These are phyloP conservation scores for Chlamydomonas sphaeroides DNA, from an alignment of 139 green algal genomes.

Conservation along the genomic window DNA sequence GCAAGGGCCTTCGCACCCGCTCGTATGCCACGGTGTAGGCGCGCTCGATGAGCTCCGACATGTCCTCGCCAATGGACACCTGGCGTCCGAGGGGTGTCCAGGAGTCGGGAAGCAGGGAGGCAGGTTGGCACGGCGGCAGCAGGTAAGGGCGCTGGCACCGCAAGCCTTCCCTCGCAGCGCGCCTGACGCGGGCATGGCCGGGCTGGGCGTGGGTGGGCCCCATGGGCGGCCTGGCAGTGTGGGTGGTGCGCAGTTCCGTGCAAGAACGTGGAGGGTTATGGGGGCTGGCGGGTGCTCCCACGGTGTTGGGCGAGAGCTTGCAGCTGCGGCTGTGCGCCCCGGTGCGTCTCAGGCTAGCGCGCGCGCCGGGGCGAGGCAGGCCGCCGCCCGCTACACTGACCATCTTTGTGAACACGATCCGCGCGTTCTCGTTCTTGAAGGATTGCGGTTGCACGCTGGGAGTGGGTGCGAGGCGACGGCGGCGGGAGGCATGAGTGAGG, in stretches of 20 bases:
- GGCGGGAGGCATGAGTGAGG: too few species aligned
- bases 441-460: constrained; percentile 17
- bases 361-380: too few species aligned
- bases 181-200: background rate
- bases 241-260: too few species aligned
- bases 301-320: too few species aligned
- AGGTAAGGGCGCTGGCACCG: background rate
- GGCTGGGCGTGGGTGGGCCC: too few species aligned
- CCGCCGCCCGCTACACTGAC: background rate
- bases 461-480: too few species aligned
- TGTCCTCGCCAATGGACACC: constrained; percentile 38
- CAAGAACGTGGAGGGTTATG: too few species aligned
- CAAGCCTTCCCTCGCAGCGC: background rate
- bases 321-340: too few species aligned
- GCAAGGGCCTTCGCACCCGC: constrained; percentile 28
- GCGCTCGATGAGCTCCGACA: constrained; percentile 30
- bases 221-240: too few species aligned
- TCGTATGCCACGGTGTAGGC: constrained; percentile 18
- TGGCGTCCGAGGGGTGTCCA: background rate
- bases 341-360: too few species aligned
- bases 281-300: too few species aligned
- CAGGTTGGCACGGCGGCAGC: background rate
- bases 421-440: constrained; percentile 35
- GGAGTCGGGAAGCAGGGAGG: background rate
- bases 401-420: constrained; percentile 27